These are phyloP conservation scores for Cyclocybe cylindracea DNA, from an alignment of 768 basidiomycete genomes.

Conservation along the genomic window DNA sequence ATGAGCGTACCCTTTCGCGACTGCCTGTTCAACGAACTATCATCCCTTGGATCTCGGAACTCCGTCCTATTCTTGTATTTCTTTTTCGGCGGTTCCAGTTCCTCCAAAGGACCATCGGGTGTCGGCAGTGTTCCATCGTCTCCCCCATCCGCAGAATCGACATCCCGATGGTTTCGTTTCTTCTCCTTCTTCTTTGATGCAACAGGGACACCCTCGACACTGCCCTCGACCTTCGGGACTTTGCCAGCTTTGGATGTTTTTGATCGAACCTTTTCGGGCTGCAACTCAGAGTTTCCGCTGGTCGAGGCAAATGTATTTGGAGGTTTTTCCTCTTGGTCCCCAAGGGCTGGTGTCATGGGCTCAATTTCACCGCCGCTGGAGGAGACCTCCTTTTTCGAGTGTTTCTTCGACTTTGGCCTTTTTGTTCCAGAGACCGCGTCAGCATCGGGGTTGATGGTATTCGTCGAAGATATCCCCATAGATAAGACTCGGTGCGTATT, in stretches of 20 bases:
- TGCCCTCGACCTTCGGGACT: not conserved
- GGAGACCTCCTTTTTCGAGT: not conserved
- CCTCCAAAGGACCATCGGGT: conserved; percentile 3
- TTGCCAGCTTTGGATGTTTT: conserved; percentile 7
- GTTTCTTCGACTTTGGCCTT: not conserved
- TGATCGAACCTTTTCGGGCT: conserved; percentile 3
- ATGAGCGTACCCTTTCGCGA: conserved; percentile 39
- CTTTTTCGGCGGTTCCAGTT: conserved; percentile 23
- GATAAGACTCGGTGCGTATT: too few species aligned
- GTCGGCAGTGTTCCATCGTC: conserved; percentile 8
- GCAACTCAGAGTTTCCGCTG: conserved; percentile 1
- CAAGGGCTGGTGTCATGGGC: too few species aligned
- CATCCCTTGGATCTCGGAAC: conserved; percentile 43
- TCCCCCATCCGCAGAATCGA: conserved; percentile 7
- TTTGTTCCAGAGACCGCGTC: too few species aligned
- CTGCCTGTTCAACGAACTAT: conserved; percentile 36
- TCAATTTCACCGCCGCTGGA: too few species aligned
- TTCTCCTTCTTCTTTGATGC: conserved; percentile 13
- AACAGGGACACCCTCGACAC: not conserved
- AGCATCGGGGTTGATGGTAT: too few species aligned
- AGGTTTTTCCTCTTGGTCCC: not conserved
- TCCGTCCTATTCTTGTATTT: conserved; percentile 46
- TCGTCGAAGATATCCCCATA: too few species aligned
- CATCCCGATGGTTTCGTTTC: conserved; percentile 13
- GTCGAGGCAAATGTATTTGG: not conserved